These are phyloP conservation scores for Daldinia bambusicola DNA, from an alignment of 495 filamentous ascomycete species.

Conservation along the genomic window DNA sequence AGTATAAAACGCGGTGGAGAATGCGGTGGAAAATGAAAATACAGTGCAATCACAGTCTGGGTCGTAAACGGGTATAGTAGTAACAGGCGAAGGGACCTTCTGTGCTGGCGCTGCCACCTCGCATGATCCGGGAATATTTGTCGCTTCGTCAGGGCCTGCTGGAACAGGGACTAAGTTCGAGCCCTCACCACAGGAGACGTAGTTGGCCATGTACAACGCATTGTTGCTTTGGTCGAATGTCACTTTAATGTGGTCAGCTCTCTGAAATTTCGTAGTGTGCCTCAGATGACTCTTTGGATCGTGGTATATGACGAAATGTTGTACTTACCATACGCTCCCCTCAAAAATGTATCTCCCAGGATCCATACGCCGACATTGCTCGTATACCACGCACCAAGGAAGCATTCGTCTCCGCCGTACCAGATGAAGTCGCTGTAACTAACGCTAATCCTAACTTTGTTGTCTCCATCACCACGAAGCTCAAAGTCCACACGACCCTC, in stretches of 20 bases:
- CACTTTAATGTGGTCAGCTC: slow-evolving; percentile 28
- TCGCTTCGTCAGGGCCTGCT: slow-evolving; percentile 40
- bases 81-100: not conserved
- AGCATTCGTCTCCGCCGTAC: slow-evolving; percentile 52
- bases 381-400: slow-evolving; percentile 62
- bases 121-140: slow-evolving; percentile 44
- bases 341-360: slow-evolving; percentile 79
- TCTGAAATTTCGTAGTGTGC: not conserved
- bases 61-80: not conserved
- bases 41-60: slow-evolving; percentile 6
- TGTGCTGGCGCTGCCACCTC: slow-evolving; percentile 6
- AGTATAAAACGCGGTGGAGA: not conserved
- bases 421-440: slow-evolving; percentile 74
- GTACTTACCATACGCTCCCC: slow-evolving; percentile 67
- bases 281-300: not conserved
- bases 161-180: slow-evolving; percentile 45
- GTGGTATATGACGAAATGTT: not conserved
- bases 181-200: slow-evolving; percentile 38
- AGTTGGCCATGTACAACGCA: slow-evolving; percentile 48
- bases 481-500: slow-evolving; percentile 71
- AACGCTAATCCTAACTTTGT: slow-evolving; percentile 64
- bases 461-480: slow-evolving; percentile 52
- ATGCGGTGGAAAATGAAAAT: not conserved
- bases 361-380: slow-evolving; percentile 52
- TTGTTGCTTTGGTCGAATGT: slow-evolving; percentile 48